These are phyloP conservation scores for Scheffersomyces stambukii DNA, from an alignment of 1,139 yeast genomes.

Conservation along the genomic window DNA sequence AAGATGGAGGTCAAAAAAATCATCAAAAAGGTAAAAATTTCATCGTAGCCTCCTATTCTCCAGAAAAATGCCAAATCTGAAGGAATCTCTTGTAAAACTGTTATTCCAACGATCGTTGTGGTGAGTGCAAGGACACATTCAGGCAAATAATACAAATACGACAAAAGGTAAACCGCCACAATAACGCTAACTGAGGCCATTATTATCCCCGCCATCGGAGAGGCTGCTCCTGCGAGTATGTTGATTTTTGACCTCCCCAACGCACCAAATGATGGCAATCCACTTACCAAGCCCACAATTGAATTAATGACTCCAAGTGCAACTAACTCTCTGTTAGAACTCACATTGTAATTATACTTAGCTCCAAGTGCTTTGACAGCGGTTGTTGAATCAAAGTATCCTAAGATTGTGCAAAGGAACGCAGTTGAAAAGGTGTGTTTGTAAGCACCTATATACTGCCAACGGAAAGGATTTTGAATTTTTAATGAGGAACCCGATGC, in stretches of 20 bases:
- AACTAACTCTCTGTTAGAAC: constrained; percentile 29
- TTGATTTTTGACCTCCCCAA: constrained; percentile 35
- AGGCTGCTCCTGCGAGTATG: constrained; percentile 29
- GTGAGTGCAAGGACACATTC: constrained; percentile 32
- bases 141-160: constrained; percentile 24
- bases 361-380: constrained; percentile 31
- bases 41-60: constrained; percentile 28
- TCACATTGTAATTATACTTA: constrained; percentile 27
- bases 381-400: constrained; percentile 31
- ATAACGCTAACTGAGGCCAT: constrained; percentile 23
- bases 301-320: constrained; percentile 30
- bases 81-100: constrained; percentile 32
- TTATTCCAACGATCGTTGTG: constrained; percentile 34
- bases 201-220: constrained; percentile 28
- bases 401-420: constrained; percentile 28
- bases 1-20: constrained; percentile 23
- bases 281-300: constrained; percentile 25
- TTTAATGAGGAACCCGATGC: constrained; percentile 4
- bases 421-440: constrained; percentile 24
- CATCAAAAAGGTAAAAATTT: constrained; percentile 19
- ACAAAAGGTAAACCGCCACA: constrained; percentile 21
- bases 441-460: constrained; percentile 15
- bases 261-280: constrained; percentile 34
- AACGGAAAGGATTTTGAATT: constrained; percentile 22
- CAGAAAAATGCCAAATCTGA: constrained; percentile 26